A percentile compares a stretch with the other conserved stretches of the same genome.
Evolutionary conservation across 2,329 filamentous ascomycete genomes (phyloP).

Genomic region (Microcera coccophila): DNA sequence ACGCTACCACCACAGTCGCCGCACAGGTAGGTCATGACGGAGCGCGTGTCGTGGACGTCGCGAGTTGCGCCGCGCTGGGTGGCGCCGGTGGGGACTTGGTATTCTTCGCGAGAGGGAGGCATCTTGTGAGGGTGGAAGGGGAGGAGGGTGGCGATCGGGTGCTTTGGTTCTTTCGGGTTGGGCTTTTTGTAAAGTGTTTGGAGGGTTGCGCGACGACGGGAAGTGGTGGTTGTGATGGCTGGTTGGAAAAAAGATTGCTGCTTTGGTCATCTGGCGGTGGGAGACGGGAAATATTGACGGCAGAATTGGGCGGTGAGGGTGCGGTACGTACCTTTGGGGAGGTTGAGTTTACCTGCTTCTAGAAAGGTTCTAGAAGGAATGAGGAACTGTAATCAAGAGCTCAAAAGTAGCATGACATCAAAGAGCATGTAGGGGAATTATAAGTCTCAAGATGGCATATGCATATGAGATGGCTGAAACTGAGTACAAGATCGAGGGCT

Average conservation of each 20-base stretch:
- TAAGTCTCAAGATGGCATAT: too few relatives aligned
- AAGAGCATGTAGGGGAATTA: too few relatives aligned
- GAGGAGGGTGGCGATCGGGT: not conserved
- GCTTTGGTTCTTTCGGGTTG: conserved; percentile 2
- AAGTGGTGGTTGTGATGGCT: conserved; percentile 1
- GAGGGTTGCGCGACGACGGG: not conserved
- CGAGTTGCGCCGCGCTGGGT: conserved; percentile 42
- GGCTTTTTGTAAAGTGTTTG: not conserved
- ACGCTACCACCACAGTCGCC: conserved; percentile 43
- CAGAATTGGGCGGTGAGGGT: conserved; percentile 3
- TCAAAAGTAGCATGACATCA: too few relatives aligned
- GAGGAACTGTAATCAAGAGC: too few relatives aligned
- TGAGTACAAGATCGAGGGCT: too few relatives aligned
- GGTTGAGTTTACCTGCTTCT: too few relatives aligned
- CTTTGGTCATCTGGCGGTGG: conserved; percentile 7
- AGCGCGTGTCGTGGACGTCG: conserved; percentile 36
- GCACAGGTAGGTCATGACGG: conserved; percentile 40
- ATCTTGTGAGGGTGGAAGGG: conserved; percentile 30
- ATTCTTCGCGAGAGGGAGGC: conserved; percentile 75
- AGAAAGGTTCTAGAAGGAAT: too few relatives aligned
- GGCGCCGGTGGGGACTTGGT: conserved; percentile 63
- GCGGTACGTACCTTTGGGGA: conserved; percentile 2
- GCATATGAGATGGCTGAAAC: too few relatives aligned
- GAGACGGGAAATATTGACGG: conserved; percentile 1
- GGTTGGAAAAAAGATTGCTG: conserved; percentile 1